Conservation (phyloP, 1,284 basidiomycete species). For the Wolfiporia cocos region DNA sequence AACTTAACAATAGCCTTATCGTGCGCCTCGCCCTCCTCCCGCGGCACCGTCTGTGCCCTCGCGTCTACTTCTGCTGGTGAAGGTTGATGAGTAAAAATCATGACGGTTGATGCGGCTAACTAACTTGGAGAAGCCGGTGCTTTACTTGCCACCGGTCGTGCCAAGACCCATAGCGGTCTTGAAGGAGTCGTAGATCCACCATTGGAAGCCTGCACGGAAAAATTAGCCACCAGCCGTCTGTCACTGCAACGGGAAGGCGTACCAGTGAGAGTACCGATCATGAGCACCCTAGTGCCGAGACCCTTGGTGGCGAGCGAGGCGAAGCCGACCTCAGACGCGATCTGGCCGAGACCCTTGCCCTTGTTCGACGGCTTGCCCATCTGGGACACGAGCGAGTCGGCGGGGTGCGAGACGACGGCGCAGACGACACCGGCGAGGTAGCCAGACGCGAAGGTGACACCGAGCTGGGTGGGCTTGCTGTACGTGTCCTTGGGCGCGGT, state of each 20-base stretch:
- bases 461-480: conserved; percentile 67
- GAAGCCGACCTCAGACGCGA: conserved; percentile 63
- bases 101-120: no score
- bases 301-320: conserved; percentile 66
- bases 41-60: no score
- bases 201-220: conserved; percentile 59
- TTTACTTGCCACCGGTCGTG: conserved; percentile 80
- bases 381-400: conserved; percentile 73
- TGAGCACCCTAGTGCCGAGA: conserved; percentile 74
- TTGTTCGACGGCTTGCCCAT: conserved; percentile 74
- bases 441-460: conserved; percentile 75
- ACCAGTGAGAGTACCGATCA: conserved; percentile 76
- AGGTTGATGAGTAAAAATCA: no score
- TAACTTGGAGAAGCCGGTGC: no score
- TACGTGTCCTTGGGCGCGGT: conserved; percentile 70
- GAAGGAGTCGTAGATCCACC: conserved; percentile 86
- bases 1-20: no score
- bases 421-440: conserved; percentile 81
- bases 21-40: no score
- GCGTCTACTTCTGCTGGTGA: no score
- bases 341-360: conserved; percentile 65
- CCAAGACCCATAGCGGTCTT: conserved; percentile 76
- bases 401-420: conserved; percentile 79
- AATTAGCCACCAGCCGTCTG: neutral
- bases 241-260: conserved; percentile 12